Evolutionary conservation across 1,284 basidiomycete species (phyloP).

Genomic region (Leccinum holopus): DNA sequence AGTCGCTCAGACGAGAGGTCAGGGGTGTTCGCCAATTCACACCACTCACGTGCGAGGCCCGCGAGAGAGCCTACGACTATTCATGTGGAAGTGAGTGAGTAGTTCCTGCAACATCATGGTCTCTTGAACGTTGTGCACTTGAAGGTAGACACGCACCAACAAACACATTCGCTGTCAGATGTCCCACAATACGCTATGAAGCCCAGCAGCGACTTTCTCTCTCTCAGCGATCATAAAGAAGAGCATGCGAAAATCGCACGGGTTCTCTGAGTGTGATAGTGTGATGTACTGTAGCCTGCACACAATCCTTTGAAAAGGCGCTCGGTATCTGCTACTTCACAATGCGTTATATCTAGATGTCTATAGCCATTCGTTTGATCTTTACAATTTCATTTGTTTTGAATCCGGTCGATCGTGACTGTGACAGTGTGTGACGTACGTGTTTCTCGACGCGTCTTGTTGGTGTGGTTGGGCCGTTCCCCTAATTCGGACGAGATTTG

Average conservation of each 20-base stretch:
- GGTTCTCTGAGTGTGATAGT: slow-evolving; percentile 14
- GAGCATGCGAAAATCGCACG: slow-evolving; percentile 19
- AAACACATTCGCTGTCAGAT: slow-evolving; percentile 28
- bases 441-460: slow-evolving; percentile 28
- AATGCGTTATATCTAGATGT: slow-evolving; percentile 6
- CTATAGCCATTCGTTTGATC: slow-evolving; percentile 14
- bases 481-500: slow-evolving; percentile 22
- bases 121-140: slow-evolving; percentile 2
- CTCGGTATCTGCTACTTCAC: not conserved
- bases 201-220: slow-evolving; percentile 25
- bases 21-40: slow-evolving; percentile 31
- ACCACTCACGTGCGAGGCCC: slow-evolving; percentile 13
- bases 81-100: slow-evolving; percentile 35
- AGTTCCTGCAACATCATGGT: not conserved
- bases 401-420: slow-evolving; percentile 14
- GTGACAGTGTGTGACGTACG: slow-evolving; percentile 29
- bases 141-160: slow-evolving; percentile 39
- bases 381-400: not conserved
- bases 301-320: not conserved
- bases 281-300: not conserved
- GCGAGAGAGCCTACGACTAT: slow-evolving; percentile 27
- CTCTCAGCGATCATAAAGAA: slow-evolving; percentile 27
- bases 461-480: slow-evolving; percentile 16
- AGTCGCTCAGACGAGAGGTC: slow-evolving; percentile 36
- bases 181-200: slow-evolving; percentile 29